phyloP scores from a whole-genome alignment of 2,329 filamentous ascomycete species.

The Trichoderma simmonsii region DNA sequence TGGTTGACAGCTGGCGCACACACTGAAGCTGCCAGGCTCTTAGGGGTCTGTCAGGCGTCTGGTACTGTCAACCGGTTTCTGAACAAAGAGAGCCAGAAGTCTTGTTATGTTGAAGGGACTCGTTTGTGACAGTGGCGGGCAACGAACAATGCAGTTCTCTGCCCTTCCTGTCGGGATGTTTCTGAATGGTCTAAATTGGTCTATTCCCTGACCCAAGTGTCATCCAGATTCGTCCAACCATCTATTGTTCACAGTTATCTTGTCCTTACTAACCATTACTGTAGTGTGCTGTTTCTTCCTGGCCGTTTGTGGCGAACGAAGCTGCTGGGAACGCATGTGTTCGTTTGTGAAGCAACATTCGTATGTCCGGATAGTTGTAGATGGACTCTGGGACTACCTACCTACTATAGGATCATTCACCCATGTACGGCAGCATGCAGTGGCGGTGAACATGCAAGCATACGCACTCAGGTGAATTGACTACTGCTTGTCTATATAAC shows the following conservation, averaged over 20 bases:
- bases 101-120: background rate
- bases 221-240: background rate
- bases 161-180: too few relatives aligned
- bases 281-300: background rate
- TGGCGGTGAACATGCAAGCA: background rate
- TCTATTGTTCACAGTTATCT: background rate
- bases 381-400: background rate
- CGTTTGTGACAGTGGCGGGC: too few relatives aligned
- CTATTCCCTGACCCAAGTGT: background rate
- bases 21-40: background rate
- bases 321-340: background rate
- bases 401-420: background rate
- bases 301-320: background rate
- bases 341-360: background rate
- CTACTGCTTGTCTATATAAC: background rate
- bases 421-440: background rate
- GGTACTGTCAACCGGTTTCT: background rate
- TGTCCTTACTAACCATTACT: background rate
- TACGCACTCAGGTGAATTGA: background rate
- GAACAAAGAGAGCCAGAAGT: background rate
- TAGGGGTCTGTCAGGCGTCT: background rate
- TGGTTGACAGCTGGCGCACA: background rate
- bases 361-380: background rate
- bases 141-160: background rate
- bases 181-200: too few relatives aligned